Evolutionary conservation across 2,329 filamentous ascomycete species (phyloP).

Genomic region (Coniochaeta sp.): DNA sequence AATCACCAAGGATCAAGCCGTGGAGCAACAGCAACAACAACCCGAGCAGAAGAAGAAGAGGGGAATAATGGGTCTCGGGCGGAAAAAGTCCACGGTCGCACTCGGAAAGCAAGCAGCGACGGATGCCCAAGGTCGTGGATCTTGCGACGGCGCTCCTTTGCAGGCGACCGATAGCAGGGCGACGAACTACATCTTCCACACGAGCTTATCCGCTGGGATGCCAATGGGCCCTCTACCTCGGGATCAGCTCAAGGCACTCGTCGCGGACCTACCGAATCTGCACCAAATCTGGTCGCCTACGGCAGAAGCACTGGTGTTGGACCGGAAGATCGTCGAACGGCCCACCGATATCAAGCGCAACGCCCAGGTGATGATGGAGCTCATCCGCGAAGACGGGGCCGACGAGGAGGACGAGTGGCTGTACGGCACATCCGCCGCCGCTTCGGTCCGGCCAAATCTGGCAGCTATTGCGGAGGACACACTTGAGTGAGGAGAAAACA

Average conservation of each 20-base stretch:
- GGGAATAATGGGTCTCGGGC: slow-evolving; percentile 44
- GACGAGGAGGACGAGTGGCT: slow-evolving; percentile 57
- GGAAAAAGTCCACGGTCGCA: slow-evolving; percentile 47
- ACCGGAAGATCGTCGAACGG: slow-evolving; percentile 50
- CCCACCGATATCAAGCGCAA: slow-evolving; percentile 57
- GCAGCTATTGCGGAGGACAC: slow-evolving; percentile 47
- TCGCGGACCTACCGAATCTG: slow-evolving; percentile 49
- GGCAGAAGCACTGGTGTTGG: slow-evolving; percentile 54
- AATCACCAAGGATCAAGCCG: slow-evolving; percentile 35
- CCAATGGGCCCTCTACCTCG: slow-evolving; percentile 50
- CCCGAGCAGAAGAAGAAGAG: slow-evolving; percentile 41
- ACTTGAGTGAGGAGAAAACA: slow-evolving; percentile 20
- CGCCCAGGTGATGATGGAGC: slow-evolving; percentile 52
- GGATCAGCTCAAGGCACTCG: slow-evolving; percentile 42
- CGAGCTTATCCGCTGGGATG: slow-evolving; percentile 53
- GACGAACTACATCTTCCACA: slow-evolving; percentile 46
- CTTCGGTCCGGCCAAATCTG: slow-evolving; percentile 44
- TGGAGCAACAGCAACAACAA: slow-evolving; percentile 22
- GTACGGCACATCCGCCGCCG: slow-evolving; percentile 47
- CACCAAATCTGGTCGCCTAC: slow-evolving; percentile 58
- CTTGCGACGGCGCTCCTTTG: slow-evolving; percentile 7
- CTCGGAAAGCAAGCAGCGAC: slow-evolving; percentile 22
- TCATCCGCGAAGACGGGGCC: slow-evolving; percentile 56
- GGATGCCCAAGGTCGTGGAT: slow-evolving; percentile 6
- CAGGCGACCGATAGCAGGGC: slow-evolving; percentile 19